Conservation (phyloP, 331 rosid genomes). For the Quercus lobata region DNA sequence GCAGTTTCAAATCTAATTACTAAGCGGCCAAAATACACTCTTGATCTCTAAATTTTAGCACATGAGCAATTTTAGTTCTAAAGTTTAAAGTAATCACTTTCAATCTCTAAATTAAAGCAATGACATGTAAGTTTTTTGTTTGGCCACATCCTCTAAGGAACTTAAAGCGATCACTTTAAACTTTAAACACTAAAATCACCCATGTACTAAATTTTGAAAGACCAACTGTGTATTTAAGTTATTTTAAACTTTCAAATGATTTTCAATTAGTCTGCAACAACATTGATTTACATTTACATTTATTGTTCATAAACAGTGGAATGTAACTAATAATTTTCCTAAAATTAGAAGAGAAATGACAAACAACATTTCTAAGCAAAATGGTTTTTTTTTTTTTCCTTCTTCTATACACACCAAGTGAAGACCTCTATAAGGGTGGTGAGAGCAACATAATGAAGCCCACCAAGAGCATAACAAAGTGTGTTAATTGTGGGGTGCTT, state of each 20-base stretch:
- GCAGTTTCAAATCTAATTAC: background rate
- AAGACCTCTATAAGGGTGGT: slow-evolving; percentile 57
- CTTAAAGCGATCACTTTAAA: no score
- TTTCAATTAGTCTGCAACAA: background rate
- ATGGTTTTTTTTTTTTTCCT: background rate
- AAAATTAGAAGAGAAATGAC: background rate
- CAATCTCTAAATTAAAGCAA: no score
- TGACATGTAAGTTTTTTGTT: no score
- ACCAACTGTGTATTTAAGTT: no score
- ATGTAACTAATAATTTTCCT: background rate
- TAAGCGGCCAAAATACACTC: no score
- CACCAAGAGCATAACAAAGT: slow-evolving; percentile 51
- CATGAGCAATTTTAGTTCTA: no score
- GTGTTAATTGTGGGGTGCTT: no score
- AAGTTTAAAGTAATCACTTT: no score
- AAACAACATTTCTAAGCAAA: background rate
- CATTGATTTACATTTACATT: background rate
- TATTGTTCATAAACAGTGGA: background rate
- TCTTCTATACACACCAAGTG: slow-evolving; percentile 62
- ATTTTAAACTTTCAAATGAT: background rate
- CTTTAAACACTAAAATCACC: no score
- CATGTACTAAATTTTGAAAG: no score
- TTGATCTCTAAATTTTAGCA: no score
- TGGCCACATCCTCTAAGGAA: no score
- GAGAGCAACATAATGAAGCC: slow-evolving; percentile 70